phyloP scores from a whole-genome alignment of 2,329 filamentous ascomycete species.

The Monosporascus sp. region DNA sequence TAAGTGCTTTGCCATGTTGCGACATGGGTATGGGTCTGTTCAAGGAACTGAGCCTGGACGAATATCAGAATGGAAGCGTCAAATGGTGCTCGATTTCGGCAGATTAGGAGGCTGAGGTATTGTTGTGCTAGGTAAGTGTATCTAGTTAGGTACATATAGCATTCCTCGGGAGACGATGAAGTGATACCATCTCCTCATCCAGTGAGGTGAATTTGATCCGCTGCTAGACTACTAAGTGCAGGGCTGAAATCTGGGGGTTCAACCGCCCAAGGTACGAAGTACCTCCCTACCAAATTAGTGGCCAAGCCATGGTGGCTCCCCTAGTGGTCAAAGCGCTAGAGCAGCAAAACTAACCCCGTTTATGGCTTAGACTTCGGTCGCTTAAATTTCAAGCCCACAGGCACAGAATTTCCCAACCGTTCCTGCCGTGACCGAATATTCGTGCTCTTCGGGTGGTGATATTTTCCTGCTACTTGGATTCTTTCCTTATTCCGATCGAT shows the following conservation, averaged over 20 bases:
- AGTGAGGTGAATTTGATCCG: no score
- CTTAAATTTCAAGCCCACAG: slow-evolving; percentile 2
- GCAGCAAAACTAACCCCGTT: not conserved
- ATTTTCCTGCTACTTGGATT: slow-evolving; percentile 8
- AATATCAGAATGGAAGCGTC: not conserved
- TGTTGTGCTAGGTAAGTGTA: no score
- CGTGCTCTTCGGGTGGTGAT: slow-evolving; percentile 5
- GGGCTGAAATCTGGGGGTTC: no score
- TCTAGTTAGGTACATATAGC: no score
- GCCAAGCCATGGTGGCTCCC: not conserved
- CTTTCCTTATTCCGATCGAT: slow-evolving; percentile 11
- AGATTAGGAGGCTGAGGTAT: not conserved
- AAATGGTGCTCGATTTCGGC: not conserved
- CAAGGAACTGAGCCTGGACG: not conserved
- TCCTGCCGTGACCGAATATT: not conserved
- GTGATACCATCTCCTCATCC: no score
- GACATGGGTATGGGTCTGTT: not conserved
- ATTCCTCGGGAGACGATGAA: no score
- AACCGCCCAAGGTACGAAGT: no score
- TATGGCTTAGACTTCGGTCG: not conserved
- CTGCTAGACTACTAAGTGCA: no score
- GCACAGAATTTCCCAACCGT: not conserved
- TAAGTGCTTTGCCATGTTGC: not conserved
- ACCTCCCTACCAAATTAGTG: not conserved
- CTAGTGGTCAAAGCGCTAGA: not conserved